These are phyloP conservation scores for Yamadazyma sp. DNA, from an alignment of 1,139 yeast species.

Conservation along the genomic window DNA sequence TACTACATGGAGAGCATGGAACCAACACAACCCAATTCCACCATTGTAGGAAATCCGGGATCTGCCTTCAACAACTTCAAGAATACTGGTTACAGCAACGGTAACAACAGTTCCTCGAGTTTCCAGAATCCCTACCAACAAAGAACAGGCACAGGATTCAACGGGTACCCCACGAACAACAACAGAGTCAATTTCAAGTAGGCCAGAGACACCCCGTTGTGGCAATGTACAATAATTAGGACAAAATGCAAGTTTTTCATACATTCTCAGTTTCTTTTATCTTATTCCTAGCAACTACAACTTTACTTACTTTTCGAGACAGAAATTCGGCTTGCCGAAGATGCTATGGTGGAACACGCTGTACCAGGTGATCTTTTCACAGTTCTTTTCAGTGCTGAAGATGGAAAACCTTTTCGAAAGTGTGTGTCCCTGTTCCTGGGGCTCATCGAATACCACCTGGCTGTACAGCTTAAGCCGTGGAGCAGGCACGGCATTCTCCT, in stretches of 20 bases:
- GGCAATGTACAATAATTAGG: background rate
- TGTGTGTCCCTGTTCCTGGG: constrained; percentile 1
- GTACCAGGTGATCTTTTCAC: constrained; percentile 52
- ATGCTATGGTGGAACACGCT: constrained; percentile 49
- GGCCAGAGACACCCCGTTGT: background rate
- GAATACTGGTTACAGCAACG: constrained; percentile 14
- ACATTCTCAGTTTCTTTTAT: too few relatives aligned
- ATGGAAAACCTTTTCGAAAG: constrained; percentile 15
- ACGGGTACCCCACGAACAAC: constrained; percentile 12
- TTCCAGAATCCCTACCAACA: constrained; percentile 19
- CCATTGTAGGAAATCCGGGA: constrained; percentile 44
- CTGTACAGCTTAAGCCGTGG: constrained; percentile 28
- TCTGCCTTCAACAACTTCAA: constrained; percentile 30
- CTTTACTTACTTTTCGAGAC: constrained; percentile 19
- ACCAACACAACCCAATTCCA: constrained; percentile 46
- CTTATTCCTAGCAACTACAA: background rate
- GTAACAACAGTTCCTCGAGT: constrained; percentile 12
- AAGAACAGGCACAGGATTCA: constrained; percentile 13
- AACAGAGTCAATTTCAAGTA: constrained; percentile 23
- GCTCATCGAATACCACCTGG: constrained; percentile 19
- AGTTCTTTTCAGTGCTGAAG: constrained; percentile 24
- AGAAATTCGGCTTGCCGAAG: constrained; percentile 48
- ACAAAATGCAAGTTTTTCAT: background rate
- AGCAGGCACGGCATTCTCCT: constrained; percentile 12
- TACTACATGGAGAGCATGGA: constrained; percentile 30